phyloP scores from a whole-genome alignment of 1,284 basidiomycete genomes.

The Ustilago crameri region DNA sequence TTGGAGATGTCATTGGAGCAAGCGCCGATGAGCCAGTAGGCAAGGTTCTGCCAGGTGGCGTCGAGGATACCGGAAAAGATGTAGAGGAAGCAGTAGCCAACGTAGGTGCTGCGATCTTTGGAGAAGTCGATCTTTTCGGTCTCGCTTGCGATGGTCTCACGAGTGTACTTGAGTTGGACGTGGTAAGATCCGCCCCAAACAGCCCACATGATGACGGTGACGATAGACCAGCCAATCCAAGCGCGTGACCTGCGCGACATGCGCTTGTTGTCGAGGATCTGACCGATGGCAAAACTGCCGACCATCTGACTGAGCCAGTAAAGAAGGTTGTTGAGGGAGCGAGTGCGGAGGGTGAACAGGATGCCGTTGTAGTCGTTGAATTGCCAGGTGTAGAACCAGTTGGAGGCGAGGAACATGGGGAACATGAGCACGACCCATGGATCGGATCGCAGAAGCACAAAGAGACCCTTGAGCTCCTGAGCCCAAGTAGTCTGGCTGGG shows the following conservation, averaged over 20 bases:
- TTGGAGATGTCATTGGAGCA: slow-evolving; percentile 60
- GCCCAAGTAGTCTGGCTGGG: slow-evolving; percentile 53
- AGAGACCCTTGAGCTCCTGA: slow-evolving; percentile 52
- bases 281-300: slow-evolving; percentile 51
- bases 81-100: slow-evolving; percentile 56
- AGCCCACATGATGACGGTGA: slow-evolving; percentile 51
- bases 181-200: slow-evolving; percentile 62
- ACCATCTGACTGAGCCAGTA: slow-evolving; percentile 69
- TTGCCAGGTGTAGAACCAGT: slow-evolving; percentile 65
- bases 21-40: slow-evolving; percentile 59
- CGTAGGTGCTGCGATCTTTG: slow-evolving; percentile 38
- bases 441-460: slow-evolving; percentile 46
- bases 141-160: slow-evolving; percentile 20
- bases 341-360: slow-evolving; percentile 63
- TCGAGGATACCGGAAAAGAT: slow-evolving; percentile 59
- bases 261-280: slow-evolving; percentile 50
- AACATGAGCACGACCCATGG: slow-evolving; percentile 58
- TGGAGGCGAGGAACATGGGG: slow-evolving; percentile 58
- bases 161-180: slow-evolving; percentile 55
- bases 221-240: slow-evolving; percentile 58
- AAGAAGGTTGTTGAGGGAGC: slow-evolving; percentile 68
- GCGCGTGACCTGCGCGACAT: slow-evolving; percentile 52
- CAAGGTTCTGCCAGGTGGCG: slow-evolving; percentile 50
- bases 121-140: slow-evolving; percentile 45
- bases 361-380: slow-evolving; percentile 52